Percentiles rank a stretch among this genome's conserved stretches.
phyloP scores from a whole-genome alignment of 768 basidiomycete genomes.

The Kwoniella shandongensis region DNA sequence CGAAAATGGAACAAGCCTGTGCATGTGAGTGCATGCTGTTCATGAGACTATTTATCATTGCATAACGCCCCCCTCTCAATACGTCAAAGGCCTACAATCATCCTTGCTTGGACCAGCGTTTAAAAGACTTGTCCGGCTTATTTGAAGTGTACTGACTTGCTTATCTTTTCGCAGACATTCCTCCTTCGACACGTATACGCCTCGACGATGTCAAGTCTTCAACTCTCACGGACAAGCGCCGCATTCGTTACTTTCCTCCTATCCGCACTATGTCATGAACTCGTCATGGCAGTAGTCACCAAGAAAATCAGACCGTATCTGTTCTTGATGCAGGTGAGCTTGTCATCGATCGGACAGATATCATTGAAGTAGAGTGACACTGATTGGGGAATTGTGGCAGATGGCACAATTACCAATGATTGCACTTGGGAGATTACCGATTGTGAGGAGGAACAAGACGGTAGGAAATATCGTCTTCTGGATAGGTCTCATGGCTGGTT shows the following conservation, averaged over 20 bases:
- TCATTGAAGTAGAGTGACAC: too few relatives aligned
- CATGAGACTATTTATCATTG: too few relatives aligned
- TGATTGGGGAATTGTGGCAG: conserved; percentile 58
- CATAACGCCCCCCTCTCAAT: too few relatives aligned
- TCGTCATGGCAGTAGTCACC: conserved; percentile 94
- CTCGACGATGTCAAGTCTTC: conserved; percentile 74
- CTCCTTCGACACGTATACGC: conserved; percentile 94
- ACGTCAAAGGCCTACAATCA: too few relatives aligned
- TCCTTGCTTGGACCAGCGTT: conserved; percentile 46
- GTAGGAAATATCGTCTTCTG: conserved; percentile 79
- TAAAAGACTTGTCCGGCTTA: too few relatives aligned
- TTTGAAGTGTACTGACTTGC: conserved; percentile 1
- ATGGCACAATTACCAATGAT: conserved; percentile 92
- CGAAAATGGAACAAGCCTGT: conserved; percentile 99
- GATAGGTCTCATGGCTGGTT: conserved; percentile 78
- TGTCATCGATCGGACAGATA: conserved; percentile 73
- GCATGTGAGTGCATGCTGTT: conserved; percentile 57
- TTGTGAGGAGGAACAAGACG: conserved; percentile 75
- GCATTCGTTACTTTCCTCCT: conserved; percentile 91
- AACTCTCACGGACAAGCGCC: conserved; percentile 72
- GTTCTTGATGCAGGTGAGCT: conserved; percentile 67
- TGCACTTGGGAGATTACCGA: conserved; percentile 70
- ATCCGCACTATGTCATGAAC: conserved; percentile 84
- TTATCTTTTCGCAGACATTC: conserved; percentile 52
- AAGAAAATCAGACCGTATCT: conserved; percentile 89